Percentiles rank a stretch among this genome's conserved stretches.
phyloP scores from a whole-genome alignment of 441 rosid genomes.

The Jatropha multifida region DNA sequence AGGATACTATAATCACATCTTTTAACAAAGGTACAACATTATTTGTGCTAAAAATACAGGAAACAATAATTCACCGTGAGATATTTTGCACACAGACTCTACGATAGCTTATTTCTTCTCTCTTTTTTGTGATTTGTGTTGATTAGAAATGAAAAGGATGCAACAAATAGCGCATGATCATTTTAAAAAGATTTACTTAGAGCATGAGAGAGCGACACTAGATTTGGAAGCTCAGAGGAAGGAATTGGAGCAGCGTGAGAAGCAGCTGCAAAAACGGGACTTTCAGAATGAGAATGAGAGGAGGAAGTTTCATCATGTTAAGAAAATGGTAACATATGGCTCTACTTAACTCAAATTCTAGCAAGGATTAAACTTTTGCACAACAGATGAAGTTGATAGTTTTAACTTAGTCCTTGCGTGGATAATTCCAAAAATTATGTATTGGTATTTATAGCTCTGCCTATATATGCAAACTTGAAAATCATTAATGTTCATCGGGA shows the following conservation, averaged over 20 bases:
- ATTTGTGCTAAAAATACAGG: no score
- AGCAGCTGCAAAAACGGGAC: constrained; percentile 45
- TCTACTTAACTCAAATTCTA: constrained; percentile 13
- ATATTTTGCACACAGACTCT: background rate
- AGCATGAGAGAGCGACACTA: constrained; percentile 39
- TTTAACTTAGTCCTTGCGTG: background rate
- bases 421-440: background rate
- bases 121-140: constrained; percentile 12
- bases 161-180: constrained; percentile 44
- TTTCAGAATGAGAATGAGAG: constrained; percentile 49
- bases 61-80: no score
- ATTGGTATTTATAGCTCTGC: background rate
- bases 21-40: constrained; percentile 54
- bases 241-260: constrained; percentile 42
- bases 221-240: constrained; percentile 40
- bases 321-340: constrained; percentile 45
- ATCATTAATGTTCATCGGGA: background rate
- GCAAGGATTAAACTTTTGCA: background rate
- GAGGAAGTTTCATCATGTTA: constrained; percentile 44
- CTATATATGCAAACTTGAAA: background rate
- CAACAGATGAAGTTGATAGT: background rate
- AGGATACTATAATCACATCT: constrained; percentile 43
- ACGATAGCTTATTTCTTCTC: background rate
- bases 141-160: constrained; percentile 49
- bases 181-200: constrained; percentile 40